Evolutionary conservation across 306 rosid genomes (phyloP), one percentile per base, ranked within the genome.

Genomic region (Cicer cuneatum): DNA sequence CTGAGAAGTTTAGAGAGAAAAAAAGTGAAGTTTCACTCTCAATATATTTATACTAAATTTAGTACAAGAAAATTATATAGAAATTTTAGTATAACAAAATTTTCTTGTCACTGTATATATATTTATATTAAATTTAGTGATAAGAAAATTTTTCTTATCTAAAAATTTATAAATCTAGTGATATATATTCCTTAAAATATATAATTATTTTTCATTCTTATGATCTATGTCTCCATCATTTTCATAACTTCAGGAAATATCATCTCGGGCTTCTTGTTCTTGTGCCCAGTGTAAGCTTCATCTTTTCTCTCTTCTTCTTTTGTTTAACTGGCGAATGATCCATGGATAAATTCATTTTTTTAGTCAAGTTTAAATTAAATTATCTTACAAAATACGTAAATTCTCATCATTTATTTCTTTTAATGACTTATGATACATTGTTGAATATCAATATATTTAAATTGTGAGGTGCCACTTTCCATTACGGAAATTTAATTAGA

Each of bases 211-310:
- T 66, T 60, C 5, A 8, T n/a, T 71, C 54, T 76, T 33, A 51
- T 21, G 5, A 41, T 74, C 29, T 62, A 1, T 49, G 7, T 58
- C 47, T 42, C 13, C n/a, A 0, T 2, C 7, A 5, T 18, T 75
- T 73, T 60, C 39, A 72, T 66, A 18, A 74, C 67, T 84, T 42
- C 98, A 95, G 99, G 99, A 81, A 94, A 94, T 80, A 40, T 86
- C 52, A 94, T 89, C 76, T 69, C 99, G 0, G 85, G 84, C 68
- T 83, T 78, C 85, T 42, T 92, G 87, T 94, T 94, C 85, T 51
- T 90, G 79, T 89, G 96, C 12, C 98, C 97, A 1, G 69, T 84
- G 99, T 94, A 92, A 92, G 96, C 45, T 62, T 38, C 10, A 9
- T 12, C 5, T 66, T 46, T 61, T 43, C 13, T 33, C 35, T 24